These are phyloP conservation scores for Paraphaeosphaeria minitans DNA, from an alignment of 2,329 filamentous ascomycete species.

Conservation along the genomic window DNA sequence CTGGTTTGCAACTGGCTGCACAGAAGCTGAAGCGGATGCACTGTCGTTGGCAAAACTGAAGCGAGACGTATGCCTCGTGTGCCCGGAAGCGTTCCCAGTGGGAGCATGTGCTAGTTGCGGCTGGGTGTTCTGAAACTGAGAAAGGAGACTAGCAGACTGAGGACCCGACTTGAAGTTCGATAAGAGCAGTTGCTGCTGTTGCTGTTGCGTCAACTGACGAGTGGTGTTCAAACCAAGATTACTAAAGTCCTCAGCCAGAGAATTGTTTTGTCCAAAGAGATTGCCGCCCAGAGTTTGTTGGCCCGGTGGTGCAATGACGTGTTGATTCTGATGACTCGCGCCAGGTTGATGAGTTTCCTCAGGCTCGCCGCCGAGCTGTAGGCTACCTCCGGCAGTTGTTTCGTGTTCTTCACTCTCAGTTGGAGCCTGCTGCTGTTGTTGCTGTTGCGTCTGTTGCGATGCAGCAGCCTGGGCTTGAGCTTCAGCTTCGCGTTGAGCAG, in stretches of 20 bases:
- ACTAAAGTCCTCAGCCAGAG: conserved; percentile 45
- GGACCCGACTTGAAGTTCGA: conserved; percentile 62
- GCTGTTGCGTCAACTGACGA: conserved; percentile 79
- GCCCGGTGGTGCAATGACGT: conserved; percentile 76
- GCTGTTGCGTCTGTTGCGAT: conserved; percentile 47
- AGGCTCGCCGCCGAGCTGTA: conserved; percentile 89
- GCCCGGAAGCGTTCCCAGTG: conserved; percentile 65
- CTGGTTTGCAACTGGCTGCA: conserved; percentile 79
- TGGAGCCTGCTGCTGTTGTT: conserved; percentile 32
- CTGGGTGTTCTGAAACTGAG: conserved; percentile 51
- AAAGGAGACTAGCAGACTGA: conserved; percentile 61
- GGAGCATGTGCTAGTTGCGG: conserved; percentile 55
- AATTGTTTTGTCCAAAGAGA: conserved; percentile 41
- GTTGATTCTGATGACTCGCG: conserved; percentile 65
- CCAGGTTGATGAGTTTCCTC: conserved; percentile 72
- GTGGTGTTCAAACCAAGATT: conserved; percentile 62
- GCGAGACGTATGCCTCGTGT: conserved; percentile 82
- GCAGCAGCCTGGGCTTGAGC: conserved; percentile 51
- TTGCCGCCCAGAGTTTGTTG: conserved; percentile 62
- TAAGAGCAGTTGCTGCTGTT: conserved; percentile 70
- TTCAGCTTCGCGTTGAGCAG: conserved; percentile 56
- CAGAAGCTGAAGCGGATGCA: conserved; percentile 62
- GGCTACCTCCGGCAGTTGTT: conserved; percentile 69
- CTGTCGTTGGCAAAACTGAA: conserved; percentile 85
- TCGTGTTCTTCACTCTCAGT: conserved; percentile 73